phyloP scores from a whole-genome alignment of 2,329 filamentous ascomycete species.

The Aspergillus spinulosporus region DNA sequence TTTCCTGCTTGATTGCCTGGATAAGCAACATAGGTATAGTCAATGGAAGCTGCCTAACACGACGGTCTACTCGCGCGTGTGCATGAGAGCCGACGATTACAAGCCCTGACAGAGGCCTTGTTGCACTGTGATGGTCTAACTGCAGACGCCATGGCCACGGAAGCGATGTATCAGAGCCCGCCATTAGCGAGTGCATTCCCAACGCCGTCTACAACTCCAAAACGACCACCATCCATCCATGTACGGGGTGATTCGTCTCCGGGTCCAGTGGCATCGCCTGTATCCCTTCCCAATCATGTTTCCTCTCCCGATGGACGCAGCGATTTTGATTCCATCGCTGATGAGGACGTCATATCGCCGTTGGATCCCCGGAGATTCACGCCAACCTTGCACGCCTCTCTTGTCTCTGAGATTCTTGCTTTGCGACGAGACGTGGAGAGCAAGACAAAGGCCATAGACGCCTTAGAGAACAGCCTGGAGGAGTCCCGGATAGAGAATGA shows the following conservation, averaged over 20 bases:
- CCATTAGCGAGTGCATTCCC: slow-evolving; percentile 63
- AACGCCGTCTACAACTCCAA: slow-evolving; percentile 69
- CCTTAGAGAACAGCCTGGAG: slow-evolving; percentile 74
- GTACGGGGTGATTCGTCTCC: slow-evolving; percentile 54
- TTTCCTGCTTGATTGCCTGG: not conserved
- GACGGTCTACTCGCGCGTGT: not conserved
- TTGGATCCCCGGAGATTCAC: slow-evolving; percentile 92
- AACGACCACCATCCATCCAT: slow-evolving; percentile 25
- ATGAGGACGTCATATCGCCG: slow-evolving; percentile 68
- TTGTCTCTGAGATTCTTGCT: slow-evolving; percentile 90
- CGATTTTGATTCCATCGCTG: slow-evolving; percentile 38
- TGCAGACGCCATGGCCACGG: slow-evolving; percentile 30
- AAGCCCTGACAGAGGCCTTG: slow-evolving; percentile 9
- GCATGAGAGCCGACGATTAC: slow-evolving; percentile 3
- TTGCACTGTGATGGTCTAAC: slow-evolving; percentile 9
- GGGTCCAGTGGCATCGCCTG: slow-evolving; percentile 55
- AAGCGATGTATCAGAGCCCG: slow-evolving; percentile 54
- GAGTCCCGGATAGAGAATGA: slow-evolving; percentile 73
- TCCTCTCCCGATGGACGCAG: slow-evolving; percentile 40
- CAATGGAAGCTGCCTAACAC: slow-evolving; percentile 14
- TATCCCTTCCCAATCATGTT: slow-evolving; percentile 52
- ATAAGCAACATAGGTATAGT: slow-evolving; percentile 9
- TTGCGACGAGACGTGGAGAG: slow-evolving; percentile 87
- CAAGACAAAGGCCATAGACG: slow-evolving; percentile 82
- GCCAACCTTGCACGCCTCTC: slow-evolving; percentile 86